A percentile compares a stretch with the other conserved stretches of the same genome.
Conservation (phyloP, 345 rosid genomes). For the Zanthoxylum bungeanum region DNA sequence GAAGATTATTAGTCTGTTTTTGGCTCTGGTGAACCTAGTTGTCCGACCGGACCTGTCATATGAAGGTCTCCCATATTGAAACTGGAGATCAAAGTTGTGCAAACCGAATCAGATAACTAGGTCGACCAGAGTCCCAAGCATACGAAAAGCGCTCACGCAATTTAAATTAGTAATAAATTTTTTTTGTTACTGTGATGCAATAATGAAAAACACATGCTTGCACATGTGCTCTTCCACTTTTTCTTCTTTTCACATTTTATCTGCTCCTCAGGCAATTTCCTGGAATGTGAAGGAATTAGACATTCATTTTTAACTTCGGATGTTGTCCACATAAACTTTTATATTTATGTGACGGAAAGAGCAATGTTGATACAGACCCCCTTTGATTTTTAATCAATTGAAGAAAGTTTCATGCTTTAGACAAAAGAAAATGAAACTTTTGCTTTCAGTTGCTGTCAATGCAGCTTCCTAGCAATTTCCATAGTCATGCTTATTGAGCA, state of each 20-base stretch:
- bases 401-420: background rate
- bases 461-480: slow-evolving; percentile 5
- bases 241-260: background rate
- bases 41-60: no score
- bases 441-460: background rate
- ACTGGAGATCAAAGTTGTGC: no score
- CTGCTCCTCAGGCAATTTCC: background rate
- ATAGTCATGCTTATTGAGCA: background rate
- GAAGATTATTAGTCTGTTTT: no score
- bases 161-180: no score
- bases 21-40: no score
- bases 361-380: background rate
- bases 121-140: no score
- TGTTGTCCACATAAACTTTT: background rate
- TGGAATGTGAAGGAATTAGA: background rate
- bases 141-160: no score
- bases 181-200: no score
- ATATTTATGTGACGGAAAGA: background rate
- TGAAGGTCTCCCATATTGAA: no score
- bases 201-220: no score
- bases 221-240: background rate
- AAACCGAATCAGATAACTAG: no score
- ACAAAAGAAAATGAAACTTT: background rate
- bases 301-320: background rate
- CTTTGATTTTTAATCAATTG: background rate